Evolutionary conservation across 345 rosid genomes (phyloP).

Genomic region (Eucalyptus pumila): DNA sequence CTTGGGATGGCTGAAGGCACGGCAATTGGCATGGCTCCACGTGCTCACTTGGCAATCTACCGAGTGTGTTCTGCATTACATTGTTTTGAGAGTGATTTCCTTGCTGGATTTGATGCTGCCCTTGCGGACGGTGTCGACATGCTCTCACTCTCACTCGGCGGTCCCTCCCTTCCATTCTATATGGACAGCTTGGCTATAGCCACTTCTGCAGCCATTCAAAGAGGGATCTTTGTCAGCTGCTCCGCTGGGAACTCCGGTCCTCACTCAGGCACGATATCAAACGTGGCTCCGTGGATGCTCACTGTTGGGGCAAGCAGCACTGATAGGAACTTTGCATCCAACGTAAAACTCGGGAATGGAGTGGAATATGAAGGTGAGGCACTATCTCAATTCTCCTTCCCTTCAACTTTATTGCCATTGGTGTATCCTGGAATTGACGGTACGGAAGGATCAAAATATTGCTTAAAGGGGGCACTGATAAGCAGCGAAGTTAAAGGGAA

Average conservation of each 20-base stretch:
- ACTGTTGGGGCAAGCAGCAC: constrained; percentile 1
- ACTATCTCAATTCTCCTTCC: neutral
- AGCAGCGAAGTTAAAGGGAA: neutral
- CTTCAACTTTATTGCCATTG: neutral
- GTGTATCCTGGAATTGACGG: neutral
- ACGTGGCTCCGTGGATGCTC: constrained; percentile 4
- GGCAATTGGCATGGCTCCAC: neutral
- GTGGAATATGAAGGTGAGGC: neutral
- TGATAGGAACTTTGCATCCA: neutral
- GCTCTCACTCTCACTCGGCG: neutral
- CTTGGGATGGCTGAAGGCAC: neutral
- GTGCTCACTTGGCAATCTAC: neutral
- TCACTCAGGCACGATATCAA: neutral
- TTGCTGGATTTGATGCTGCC: neutral
- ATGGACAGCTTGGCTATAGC: neutral
- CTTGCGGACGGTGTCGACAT: neutral
- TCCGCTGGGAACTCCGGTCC: neutral
- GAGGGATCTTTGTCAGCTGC: neutral
- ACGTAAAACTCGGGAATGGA: neutral
- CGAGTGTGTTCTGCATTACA: neutral
- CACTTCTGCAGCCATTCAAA: neutral
- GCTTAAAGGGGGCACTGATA: neutral
- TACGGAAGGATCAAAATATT: neutral
- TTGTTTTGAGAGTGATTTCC: neutral
- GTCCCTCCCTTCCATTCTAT: fast-evolving